Conservation (phyloP, 495 filamentous ascomycete species). For the Entonaema liquescens region DNA sequence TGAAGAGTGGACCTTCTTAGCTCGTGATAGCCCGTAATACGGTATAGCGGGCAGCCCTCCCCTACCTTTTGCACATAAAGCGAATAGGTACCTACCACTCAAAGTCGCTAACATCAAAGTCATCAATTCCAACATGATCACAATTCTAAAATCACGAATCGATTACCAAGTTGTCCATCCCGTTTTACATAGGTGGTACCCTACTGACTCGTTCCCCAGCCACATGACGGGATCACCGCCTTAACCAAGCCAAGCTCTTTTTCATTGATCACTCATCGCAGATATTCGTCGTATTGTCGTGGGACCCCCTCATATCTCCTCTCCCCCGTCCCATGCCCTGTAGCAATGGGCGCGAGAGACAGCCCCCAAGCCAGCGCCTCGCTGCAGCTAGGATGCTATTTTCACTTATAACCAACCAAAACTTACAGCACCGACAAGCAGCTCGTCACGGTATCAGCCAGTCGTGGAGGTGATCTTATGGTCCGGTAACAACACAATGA, state of each 20-base stretch:
- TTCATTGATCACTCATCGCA: constrained; percentile 28
- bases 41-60: not conserved
- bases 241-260: constrained; percentile 12
- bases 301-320: constrained; percentile 8
- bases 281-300: not conserved
- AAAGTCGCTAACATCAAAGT: not conserved
- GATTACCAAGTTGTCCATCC: constrained; percentile 1
- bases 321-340: constrained; percentile 6
- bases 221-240: constrained; percentile 33
- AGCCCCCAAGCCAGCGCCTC: constrained; percentile 29
- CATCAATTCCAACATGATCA: not conserved
- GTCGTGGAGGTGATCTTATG: constrained; percentile 32
- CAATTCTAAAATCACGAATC: constrained; percentile 18
- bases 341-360: constrained; percentile 28
- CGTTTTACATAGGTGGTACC: constrained; percentile 7
- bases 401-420: constrained; percentile 33
- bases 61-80: not conserved
- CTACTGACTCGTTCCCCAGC: constrained; percentile 27
- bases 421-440: constrained; percentile 20
- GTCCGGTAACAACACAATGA: constrained; percentile 29
- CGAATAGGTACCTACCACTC: not conserved
- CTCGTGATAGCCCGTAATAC: not conserved
- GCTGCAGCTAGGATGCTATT: constrained; percentile 38
- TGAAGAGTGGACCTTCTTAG: constrained; percentile 15
- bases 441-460: constrained; percentile 31